A percentile compares a stretch with the other conserved stretches of the same genome.
Conservation (phyloP, 1,139 yeast species). For the Suhomyces wounanorum region DNA sequence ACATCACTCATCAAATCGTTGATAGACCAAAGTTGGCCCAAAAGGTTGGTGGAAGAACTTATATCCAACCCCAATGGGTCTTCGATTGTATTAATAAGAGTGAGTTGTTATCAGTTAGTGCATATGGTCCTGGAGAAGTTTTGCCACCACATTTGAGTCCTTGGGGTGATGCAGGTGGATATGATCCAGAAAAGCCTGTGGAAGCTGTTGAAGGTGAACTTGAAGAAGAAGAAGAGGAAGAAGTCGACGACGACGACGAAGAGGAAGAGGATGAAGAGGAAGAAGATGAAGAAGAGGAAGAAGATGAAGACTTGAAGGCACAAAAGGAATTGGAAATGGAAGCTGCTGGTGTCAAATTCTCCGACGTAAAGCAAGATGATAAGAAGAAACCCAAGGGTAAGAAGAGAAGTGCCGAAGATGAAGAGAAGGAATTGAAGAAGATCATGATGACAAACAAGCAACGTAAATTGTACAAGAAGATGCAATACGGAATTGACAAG, state of each 20-base stretch:
- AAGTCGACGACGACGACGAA: slow-evolving; percentile 51
- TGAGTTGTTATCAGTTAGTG: slow-evolving; percentile 70
- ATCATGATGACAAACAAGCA: slow-evolving; percentile 98
- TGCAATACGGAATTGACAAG: slow-evolving; percentile 89
- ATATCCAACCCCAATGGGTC: slow-evolving; percentile 97
- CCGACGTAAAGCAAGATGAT: slow-evolving; percentile 48
- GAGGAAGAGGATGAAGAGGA: slow-evolving; percentile 52
- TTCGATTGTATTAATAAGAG: slow-evolving; percentile 88
- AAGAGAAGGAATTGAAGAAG: slow-evolving; percentile 84
- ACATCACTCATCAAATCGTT: slow-evolving; percentile 88
- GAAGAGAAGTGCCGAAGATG: slow-evolving; percentile 54
- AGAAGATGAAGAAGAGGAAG: slow-evolving; percentile 52
- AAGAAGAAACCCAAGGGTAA: slow-evolving; percentile 39
- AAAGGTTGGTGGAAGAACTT: slow-evolving; percentile 89
- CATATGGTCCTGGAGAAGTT: slow-evolving; percentile 90
- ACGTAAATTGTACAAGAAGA: slow-evolving; percentile 89
- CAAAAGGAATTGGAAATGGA: slow-evolving; percentile 90
- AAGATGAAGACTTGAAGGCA: slow-evolving; percentile 62
- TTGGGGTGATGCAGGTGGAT: slow-evolving; percentile 95
- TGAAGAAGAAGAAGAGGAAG: slow-evolving; percentile 53
- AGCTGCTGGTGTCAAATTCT: slow-evolving; percentile 79
- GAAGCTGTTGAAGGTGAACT: slow-evolving; percentile 39
- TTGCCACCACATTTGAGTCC: slow-evolving; percentile 97
- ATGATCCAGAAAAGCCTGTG: slow-evolving; percentile 69
- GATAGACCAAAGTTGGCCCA: slow-evolving; percentile 83